Conservation (phyloP, 495 filamentous ascomycete species). For the Parathielavia appendiculata region DNA sequence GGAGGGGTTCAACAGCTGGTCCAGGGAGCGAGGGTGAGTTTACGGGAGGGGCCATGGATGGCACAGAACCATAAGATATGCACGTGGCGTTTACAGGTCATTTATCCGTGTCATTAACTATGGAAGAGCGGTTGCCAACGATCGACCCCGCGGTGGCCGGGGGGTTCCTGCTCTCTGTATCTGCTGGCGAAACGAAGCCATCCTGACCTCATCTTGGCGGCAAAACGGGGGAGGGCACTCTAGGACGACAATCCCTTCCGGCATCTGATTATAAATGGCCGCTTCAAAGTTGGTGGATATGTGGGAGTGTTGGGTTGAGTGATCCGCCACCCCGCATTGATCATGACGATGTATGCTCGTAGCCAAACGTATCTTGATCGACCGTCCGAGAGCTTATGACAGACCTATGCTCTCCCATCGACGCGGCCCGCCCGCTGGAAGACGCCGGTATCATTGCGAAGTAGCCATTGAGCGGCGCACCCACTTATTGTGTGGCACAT, state of each 20-base stretch:
- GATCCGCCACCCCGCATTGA: not conserved
- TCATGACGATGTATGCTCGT: not conserved
- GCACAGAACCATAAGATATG: not conserved
- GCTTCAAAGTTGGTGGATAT: not conserved
- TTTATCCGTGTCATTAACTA: not conserved
- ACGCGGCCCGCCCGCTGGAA: not conserved
- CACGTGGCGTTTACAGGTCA: not conserved
- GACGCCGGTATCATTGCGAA: not conserved
- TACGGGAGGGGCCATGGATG: not conserved
- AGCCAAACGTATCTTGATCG: not conserved
- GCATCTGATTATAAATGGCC: not conserved
- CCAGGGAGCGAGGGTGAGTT: not conserved
- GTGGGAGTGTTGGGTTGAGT: not conserved
- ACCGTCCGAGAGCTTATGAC: not conserved
- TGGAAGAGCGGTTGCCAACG: not conserved
- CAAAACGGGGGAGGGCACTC: not conserved
- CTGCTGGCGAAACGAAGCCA: not conserved
- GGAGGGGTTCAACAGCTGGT: not conserved
- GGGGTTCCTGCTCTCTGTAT: not conserved
- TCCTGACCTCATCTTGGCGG: not conserved
- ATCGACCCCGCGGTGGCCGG: not conserved
- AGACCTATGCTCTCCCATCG: not conserved
- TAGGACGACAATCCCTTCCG: not conserved
- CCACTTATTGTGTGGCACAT: slow-evolving; percentile 76
- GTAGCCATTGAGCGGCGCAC: slow-evolving; percentile 4